phyloP scores from a whole-genome alignment of 73 alveolate species.

The Paramecium sexaurelia region DNA sequence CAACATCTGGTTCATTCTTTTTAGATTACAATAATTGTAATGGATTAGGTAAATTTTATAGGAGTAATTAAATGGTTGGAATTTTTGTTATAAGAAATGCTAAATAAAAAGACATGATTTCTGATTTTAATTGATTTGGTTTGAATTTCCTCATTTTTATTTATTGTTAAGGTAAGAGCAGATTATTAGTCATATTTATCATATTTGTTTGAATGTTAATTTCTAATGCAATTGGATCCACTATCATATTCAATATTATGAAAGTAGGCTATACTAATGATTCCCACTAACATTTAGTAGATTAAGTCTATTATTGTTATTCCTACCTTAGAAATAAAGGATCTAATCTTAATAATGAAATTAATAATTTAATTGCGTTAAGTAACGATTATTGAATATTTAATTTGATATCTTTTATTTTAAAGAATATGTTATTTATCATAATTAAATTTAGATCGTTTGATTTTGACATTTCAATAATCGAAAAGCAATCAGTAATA shows the following conservation, averaged over 20 bases:
- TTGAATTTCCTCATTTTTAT: constrained; percentile 2
- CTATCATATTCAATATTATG: not conserved
- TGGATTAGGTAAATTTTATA: constrained; percentile 26
- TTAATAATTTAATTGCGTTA: not conserved
- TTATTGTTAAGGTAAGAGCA: constrained; percentile 4
- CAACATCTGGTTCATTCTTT: not conserved
- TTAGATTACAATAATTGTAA: not conserved
- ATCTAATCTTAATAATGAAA: not conserved
- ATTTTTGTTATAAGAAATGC: constrained; percentile 35
- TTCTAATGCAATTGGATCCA: constrained; percentile 34
- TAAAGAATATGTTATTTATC: constrained; percentile 27
- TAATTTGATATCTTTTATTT: constrained; percentile 29
- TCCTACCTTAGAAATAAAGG: not conserved
- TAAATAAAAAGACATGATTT: constrained; percentile 6
- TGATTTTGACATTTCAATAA: not conserved
- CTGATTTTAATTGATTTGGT: not conserved
- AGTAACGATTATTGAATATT: not conserved
- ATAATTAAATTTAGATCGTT: not conserved
- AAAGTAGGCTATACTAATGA: not conserved
- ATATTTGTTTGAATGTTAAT: not conserved
- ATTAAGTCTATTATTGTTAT: not conserved
- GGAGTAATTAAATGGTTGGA: not conserved
- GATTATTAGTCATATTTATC: not conserved
- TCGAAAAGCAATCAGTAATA: constrained; percentile 22
- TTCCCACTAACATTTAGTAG: constrained; percentile 8